These are phyloP conservation scores for Penicillium sumatraense DNA, from an alignment of 2,329 filamentous ascomycete species.

Conservation along the genomic window DNA sequence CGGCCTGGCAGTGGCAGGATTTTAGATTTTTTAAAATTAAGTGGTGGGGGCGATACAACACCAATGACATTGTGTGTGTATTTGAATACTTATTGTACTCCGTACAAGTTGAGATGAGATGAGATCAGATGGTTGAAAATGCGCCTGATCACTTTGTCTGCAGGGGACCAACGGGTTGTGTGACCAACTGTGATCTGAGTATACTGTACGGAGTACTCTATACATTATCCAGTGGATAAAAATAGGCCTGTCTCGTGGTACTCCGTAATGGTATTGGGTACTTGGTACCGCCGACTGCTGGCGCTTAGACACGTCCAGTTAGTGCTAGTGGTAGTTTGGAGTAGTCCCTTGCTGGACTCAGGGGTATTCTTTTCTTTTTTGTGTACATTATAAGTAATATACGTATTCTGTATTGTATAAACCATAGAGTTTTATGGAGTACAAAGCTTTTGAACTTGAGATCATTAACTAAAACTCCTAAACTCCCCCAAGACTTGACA, in stretches of 20 bases:
- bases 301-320: background rate
- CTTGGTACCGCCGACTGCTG: background rate
- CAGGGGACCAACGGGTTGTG: constrained; percentile 1
- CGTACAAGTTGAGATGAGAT: background rate
- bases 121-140: background rate
- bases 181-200: background rate
- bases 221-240: too few species aligned
- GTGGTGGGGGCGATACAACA: background rate
- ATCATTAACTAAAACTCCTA: too few species aligned
- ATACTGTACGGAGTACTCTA: too few species aligned
- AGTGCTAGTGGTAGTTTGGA: background rate
- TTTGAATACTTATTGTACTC: background rate
- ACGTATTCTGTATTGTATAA: background rate
- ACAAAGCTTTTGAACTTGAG: too few species aligned
- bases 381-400: background rate
- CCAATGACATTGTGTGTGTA: background rate
- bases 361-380: too few species aligned
- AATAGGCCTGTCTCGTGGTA: constrained; percentile 1
- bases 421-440: background rate
- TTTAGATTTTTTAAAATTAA: constrained; percentile 1
- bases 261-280: background rate
- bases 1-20: background rate
- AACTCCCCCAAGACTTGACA: too few species aligned
- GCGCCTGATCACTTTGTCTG: background rate
- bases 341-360: background rate